phyloP scores from a whole-genome alignment of 768 basidiomycete species.

The Rhodotorula kratochvilovae region DNA sequence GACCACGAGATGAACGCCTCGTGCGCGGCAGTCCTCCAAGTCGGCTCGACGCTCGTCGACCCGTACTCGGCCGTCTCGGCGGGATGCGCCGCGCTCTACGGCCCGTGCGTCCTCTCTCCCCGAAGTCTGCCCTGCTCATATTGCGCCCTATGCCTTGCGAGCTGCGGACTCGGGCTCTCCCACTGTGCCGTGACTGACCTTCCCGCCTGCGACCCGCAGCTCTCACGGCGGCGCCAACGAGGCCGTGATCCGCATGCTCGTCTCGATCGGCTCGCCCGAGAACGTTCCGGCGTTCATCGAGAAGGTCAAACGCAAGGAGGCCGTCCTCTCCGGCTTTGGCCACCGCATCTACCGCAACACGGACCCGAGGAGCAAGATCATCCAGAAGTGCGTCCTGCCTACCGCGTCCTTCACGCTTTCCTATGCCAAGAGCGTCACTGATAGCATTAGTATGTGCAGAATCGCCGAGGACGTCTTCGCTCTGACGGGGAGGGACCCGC shows the following conservation, averaged over 20 bases:
- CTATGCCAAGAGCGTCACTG: not conserved
- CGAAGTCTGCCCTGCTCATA: no score
- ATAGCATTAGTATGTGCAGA: not conserved
- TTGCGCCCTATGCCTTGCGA: no score
- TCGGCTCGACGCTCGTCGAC: constrained; percentile 81
- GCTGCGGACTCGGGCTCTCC: no score
- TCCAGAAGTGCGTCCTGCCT: constrained; percentile 72
- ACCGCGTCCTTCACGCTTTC: not conserved
- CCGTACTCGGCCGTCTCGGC: constrained; percentile 83
- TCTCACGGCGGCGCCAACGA: not conserved
- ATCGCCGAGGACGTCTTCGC: constrained; percentile 36
- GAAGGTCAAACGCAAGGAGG: constrained; percentile 80
- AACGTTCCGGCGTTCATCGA: constrained; percentile 59
- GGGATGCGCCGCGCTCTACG: constrained; percentile 78
- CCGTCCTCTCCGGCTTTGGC: constrained; percentile 83
- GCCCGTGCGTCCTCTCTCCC: constrained; percentile 46
- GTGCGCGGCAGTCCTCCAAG: constrained; percentile 78
- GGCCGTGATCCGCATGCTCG: constrained; percentile 84
- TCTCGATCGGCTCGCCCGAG: constrained; percentile 73
- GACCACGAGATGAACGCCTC: constrained; percentile 67
- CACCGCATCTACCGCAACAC: constrained; percentile 80
- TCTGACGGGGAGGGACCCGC: constrained; percentile 77
- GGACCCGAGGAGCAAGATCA: constrained; percentile 84
- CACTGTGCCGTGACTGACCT: not conserved
- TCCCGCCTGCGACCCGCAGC: not conserved